Conservation (phyloP, 179 eudicot species). For the Vitellaria paradoxa region DNA sequence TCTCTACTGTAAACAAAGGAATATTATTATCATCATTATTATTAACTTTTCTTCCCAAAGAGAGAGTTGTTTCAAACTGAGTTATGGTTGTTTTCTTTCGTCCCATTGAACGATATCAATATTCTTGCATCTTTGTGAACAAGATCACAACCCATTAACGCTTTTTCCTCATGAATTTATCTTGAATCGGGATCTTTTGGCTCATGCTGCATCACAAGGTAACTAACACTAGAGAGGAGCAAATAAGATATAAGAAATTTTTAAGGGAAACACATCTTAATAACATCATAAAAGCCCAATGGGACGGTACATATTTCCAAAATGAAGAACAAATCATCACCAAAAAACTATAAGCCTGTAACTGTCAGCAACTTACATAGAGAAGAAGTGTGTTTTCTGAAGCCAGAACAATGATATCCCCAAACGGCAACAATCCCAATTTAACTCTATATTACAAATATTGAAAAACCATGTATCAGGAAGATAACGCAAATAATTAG, state of each 20-base stretch:
- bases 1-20: no score
- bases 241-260: not conserved
- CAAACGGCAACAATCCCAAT: constrained; percentile 58
- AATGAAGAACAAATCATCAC: not conserved
- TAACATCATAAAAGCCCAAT: not conserved
- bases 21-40: no score
- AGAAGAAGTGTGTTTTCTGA: constrained; percentile 67
- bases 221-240: not conserved
- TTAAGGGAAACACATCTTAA: not conserved
- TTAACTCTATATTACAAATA: constrained; percentile 44
- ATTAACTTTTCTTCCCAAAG: no score
- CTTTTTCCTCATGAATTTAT: no score
- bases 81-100: no score
- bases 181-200: no score
- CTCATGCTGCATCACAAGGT: no score
- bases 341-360: not conserved
- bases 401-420: constrained; percentile 75
- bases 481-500: constrained; percentile 17
- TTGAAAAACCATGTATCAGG: not conserved
- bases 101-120: no score
- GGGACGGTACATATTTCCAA: not conserved
- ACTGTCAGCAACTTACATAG: constrained; percentile 62
- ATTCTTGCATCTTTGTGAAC: no score
- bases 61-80: no score
- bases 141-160: no score